These are phyloP conservation scores for Calocybe cyanea DNA, from an alignment of 768 basidiomycete species.

Conservation along the genomic window DNA sequence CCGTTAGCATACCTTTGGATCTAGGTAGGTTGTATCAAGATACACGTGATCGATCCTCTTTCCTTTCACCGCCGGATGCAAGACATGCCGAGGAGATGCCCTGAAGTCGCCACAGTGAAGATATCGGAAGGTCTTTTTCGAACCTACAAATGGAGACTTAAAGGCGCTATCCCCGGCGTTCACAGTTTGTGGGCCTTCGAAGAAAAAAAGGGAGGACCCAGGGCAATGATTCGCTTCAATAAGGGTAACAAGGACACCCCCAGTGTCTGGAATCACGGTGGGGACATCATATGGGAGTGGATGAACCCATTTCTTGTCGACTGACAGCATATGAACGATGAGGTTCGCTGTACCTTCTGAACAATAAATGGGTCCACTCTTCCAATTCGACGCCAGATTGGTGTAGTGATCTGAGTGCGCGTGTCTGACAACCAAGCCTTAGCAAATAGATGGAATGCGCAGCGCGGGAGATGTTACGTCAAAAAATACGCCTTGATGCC, in stretches of 20 bases:
- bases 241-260: constrained; percentile 84
- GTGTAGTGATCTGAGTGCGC: constrained; percentile 98
- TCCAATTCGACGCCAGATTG: constrained; percentile 85
- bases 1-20: constrained; percentile 57
- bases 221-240: constrained; percentile 99
- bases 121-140: constrained; percentile 72
- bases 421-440: constrained; percentile 51
- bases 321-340: constrained; percentile 86
- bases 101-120: constrained; percentile 95
- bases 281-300: constrained; percentile 80
- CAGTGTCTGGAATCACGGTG: constrained; percentile 72
- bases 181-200: constrained; percentile 87
- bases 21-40: constrained; percentile 93
- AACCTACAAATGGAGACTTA: constrained; percentile 69
- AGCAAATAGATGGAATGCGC: background rate
- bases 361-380: constrained; percentile 92
- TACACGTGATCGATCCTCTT: constrained; percentile 87
- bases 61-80: constrained; percentile 79
- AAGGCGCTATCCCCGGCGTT: constrained; percentile 83
- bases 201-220: constrained; percentile 91
- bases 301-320: constrained; percentile 86
- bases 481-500: constrained; percentile 88
- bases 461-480: constrained; percentile 47
- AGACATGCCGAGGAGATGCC: constrained; percentile 82
- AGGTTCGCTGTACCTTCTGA: constrained; percentile 91